Conservation (phyloP, 2,329 filamentous ascomycete genomes). For the Penicillium sclerotigenum region DNA sequence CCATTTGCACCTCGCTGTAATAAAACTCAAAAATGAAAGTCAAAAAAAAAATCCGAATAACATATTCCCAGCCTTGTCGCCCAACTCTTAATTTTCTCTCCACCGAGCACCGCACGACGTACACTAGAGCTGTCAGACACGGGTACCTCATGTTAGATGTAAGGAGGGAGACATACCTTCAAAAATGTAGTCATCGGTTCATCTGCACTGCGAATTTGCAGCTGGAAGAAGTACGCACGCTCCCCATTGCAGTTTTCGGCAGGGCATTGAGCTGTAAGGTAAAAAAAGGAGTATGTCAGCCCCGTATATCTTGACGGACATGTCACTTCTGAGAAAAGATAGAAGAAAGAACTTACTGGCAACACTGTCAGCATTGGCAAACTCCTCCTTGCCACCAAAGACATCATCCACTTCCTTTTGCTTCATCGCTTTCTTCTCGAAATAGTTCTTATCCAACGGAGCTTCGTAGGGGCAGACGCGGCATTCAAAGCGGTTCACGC, state of each 20-base stretch:
- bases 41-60: not conserved
- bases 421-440: constrained; percentile 74
- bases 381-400: constrained; percentile 81
- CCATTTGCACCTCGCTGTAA: constrained; percentile 10
- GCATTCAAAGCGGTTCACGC: constrained; percentile 83
- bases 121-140: constrained; percentile 39
- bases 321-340: not conserved
- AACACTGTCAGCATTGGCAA: constrained; percentile 87
- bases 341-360: constrained; percentile 46
- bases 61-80: not conserved
- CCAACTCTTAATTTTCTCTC: constrained; percentile 45
- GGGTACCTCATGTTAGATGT: constrained; percentile 12
- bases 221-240: constrained; percentile 90
- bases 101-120: constrained; percentile 46
- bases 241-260: constrained; percentile 74
- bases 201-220: constrained; percentile 96
- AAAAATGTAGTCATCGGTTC: constrained; percentile 98
- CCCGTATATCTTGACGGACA: not conserved
- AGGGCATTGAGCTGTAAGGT: constrained; percentile 68
- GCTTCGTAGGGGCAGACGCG: constrained; percentile 93
- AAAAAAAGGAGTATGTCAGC: not conserved
- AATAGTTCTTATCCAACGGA: constrained; percentile 73
- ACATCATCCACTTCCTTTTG: constrained; percentile 87
- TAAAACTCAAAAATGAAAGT: constrained; percentile 4
- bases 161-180: constrained; percentile 57